A percentile compares a stretch with the other conserved stretches of the same genome.
These are phyloP conservation scores for Hypoxylon intermedium DNA, from an alignment of 495 filamentous ascomycete genomes.

Conservation along the genomic window DNA sequence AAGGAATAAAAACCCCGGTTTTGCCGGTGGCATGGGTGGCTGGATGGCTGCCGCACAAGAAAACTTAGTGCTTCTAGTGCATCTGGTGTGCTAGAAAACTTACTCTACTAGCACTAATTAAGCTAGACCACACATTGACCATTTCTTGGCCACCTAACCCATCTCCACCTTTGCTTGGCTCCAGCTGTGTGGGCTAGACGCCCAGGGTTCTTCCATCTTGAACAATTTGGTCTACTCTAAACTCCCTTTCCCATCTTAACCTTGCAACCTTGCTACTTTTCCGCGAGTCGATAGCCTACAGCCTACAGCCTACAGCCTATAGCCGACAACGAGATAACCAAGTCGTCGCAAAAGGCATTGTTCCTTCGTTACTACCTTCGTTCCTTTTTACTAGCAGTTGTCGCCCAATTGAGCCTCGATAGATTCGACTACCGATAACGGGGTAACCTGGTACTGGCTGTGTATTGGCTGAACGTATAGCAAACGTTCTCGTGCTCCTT, in stretches of 20 bases:
- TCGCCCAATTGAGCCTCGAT: too few species aligned
- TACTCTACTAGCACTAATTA: slow-evolving; percentile 3
- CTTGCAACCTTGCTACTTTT: slow-evolving; percentile 8
- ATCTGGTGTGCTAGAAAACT: slow-evolving; percentile 20
- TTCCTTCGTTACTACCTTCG: background rate
- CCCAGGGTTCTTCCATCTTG: slow-evolving; percentile 36
- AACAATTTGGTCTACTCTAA: slow-evolving; percentile 22
- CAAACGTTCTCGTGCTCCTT: slow-evolving; percentile 49
- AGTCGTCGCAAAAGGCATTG: too few species aligned
- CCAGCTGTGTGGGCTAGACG: background rate
- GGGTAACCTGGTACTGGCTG: too few species aligned
- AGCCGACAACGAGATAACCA: too few species aligned
- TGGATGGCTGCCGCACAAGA: slow-evolving; percentile 15
- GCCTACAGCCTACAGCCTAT: too few species aligned
- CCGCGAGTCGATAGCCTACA: too few species aligned
- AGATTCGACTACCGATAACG: too few species aligned
- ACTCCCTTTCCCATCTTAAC: slow-evolving; percentile 17
- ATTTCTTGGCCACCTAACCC: background rate
- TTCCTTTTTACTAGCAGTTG: background rate
- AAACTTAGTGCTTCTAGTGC: slow-evolving; percentile 12
- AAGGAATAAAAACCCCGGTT: slow-evolving; percentile 30
- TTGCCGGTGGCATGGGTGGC: slow-evolving; percentile 14
- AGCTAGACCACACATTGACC: too few species aligned
- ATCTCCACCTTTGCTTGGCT: background rate
- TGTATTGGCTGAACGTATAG: slow-evolving; percentile 2